These are phyloP conservation scores for Cicer bijugum DNA, from an alignment of 306 rosid genomes.

Conservation along the genomic window DNA sequence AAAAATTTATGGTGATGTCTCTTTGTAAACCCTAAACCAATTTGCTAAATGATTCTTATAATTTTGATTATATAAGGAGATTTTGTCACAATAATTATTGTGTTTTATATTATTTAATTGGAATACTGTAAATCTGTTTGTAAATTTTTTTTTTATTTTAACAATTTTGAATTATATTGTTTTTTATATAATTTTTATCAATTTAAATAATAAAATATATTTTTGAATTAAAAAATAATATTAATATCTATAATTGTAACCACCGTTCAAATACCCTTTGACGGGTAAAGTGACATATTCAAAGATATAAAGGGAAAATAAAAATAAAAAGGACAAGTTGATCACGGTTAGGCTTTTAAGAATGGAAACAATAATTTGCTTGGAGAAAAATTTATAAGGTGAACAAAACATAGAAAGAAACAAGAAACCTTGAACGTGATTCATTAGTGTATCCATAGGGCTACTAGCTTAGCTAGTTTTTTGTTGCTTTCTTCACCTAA, in stretches of 20 bases:
- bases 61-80: no score
- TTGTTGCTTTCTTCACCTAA: conserved; percentile 53
- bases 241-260: conserved; percentile 29
- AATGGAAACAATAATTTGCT: conserved; percentile 56
- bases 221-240: no score
- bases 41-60: background rate
- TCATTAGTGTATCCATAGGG: conserved; percentile 43
- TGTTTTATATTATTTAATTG: background rate
- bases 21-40: conserved; percentile 46
- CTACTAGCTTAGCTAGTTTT: conserved; percentile 38
- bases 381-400: conserved; percentile 37
- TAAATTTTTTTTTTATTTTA: no score
- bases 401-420: conserved; percentile 43
- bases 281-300: conserved; percentile 53
- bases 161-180: no score
- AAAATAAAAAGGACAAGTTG: conserved; percentile 46
- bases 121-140: no score
- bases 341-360: conserved; percentile 65
- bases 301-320: conserved; percentile 42
- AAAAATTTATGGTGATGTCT: conserved; percentile 29
- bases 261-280: conserved; percentile 51
- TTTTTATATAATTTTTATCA: no score
- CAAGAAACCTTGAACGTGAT: conserved; percentile 43
- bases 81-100: background rate
- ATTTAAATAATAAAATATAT: no score